Evolutionary conservation across 2,329 filamentous ascomycete genomes (phyloP).

Genomic region (Madurella mycetomatis): DNA sequence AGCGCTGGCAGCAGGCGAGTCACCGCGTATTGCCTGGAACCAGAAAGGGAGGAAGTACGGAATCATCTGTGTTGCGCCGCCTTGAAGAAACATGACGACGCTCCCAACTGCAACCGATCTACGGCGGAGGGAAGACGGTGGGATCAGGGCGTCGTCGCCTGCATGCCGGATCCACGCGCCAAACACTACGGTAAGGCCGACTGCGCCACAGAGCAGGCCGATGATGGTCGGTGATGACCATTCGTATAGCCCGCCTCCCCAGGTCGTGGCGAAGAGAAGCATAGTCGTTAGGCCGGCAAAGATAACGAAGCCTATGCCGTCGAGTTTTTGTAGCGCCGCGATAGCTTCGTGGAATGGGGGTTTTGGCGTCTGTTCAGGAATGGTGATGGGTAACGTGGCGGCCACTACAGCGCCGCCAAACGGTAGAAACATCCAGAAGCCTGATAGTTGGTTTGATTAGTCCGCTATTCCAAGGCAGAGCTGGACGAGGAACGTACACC

Average conservation of each 20-base stretch:
- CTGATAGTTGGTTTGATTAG: neutral
- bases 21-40: slow-evolving; percentile 2
- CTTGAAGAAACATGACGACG: neutral
- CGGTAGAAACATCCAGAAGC: slow-evolving; percentile 5
- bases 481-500: neutral
- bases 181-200: neutral
- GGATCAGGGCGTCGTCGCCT: neutral
- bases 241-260: neutral
- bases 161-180: neutral
- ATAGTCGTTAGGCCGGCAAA: neutral
- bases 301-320: neutral
- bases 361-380: slow-evolving; percentile 1
- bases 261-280: neutral
- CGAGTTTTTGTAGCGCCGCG: neutral
- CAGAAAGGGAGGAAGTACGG: slow-evolving; percentile 2
- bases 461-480: neutral
- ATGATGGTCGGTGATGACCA: neutral
- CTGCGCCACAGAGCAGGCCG: neutral
- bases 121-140: neutral
- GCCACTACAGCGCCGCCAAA: neutral
- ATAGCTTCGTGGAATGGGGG: neutral
- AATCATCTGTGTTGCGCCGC: neutral
- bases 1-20: neutral
- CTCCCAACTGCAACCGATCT: neutral
- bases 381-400: neutral